Evolutionary conservation across 306 rosid genomes (phyloP).

Genomic region (Citrullus amarus): DNA sequence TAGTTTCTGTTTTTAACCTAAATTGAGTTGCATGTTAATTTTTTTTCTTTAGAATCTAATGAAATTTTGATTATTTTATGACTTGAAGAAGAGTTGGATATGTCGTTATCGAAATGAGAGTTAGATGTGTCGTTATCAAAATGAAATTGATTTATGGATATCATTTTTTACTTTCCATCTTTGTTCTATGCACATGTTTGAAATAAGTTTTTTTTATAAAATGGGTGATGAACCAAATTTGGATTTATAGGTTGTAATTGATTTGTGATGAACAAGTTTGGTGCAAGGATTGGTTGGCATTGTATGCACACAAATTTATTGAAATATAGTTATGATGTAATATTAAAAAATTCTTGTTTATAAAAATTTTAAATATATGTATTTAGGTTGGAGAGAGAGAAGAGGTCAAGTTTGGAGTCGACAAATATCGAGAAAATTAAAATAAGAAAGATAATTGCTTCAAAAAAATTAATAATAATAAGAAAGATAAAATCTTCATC

Average conservation of each 20-base stretch:
- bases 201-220: no score
- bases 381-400: neutral
- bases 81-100: neutral
- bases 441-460: neutral
- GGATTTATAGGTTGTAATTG: neutral
- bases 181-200: neutral
- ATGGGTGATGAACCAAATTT: neutral
- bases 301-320: no score
- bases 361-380: no score
- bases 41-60: neutral
- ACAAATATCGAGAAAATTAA: neutral
- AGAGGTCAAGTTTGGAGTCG: neutral
- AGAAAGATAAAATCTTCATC: neutral
- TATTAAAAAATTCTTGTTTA: no score
- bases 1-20: neutral
- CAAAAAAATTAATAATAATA: no score
- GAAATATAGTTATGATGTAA: no score
- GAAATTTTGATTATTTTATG: neutral
- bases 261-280: neutral
- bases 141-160: neutral
- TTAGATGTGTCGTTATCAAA: neutral
- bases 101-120: neutral
- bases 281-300: neutral
- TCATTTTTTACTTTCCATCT: neutral
- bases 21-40: neutral